Evolutionary conservation across 768 basidiomycete genomes (phyloP), one percentile per base, ranked within the genome.

Genomic region (Clathrus columnatus): DNA sequence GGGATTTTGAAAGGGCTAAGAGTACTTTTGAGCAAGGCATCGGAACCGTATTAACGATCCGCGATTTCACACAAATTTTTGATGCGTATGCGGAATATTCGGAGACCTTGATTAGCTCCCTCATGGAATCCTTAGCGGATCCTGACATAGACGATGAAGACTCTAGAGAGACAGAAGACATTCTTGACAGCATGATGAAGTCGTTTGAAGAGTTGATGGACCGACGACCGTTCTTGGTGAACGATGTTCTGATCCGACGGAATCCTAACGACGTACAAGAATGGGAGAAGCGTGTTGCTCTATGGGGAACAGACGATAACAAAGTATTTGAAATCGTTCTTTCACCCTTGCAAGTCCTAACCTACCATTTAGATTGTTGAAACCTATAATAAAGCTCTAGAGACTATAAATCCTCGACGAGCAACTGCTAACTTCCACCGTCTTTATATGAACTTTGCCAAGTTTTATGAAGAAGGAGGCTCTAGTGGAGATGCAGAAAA

Each of bases 181-280:
- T 97, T 61, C 69, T 98, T 51, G 96, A 98, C 64, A 68, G 70
- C 28, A 82, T 84, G 64, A 96, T 98, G 89, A 86, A 85, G 65
- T 85, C 85, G 57, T 93, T 98, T 63, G 95, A 97, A 68, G 87
- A 84, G 41, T 69, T 99, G 61, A 95, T 95, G 77, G 96, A 99
- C 67, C 78, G 94, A 48, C 71, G 96, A 65, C 95, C 92, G 2
- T 98, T 99, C 77, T 74, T 99, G 59, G 84, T 96, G 46, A 99
- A 99, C 63, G 94, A 97, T 63, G 96, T 98, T 11, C 72, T 98
- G 16, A 68, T 98, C 30, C 74, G 96, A 59, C 75, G 96, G 63
- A 99, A 99, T 74, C 90, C 91, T 4, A 90, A 97, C 62, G 96
- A 99, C 63, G 96, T 98, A 1, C 92, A 96, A 61, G 96, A 99